Evolutionary conservation across 768 basidiomycete genomes (phyloP).

Genomic region (Fomitopsis serialis): DNA sequence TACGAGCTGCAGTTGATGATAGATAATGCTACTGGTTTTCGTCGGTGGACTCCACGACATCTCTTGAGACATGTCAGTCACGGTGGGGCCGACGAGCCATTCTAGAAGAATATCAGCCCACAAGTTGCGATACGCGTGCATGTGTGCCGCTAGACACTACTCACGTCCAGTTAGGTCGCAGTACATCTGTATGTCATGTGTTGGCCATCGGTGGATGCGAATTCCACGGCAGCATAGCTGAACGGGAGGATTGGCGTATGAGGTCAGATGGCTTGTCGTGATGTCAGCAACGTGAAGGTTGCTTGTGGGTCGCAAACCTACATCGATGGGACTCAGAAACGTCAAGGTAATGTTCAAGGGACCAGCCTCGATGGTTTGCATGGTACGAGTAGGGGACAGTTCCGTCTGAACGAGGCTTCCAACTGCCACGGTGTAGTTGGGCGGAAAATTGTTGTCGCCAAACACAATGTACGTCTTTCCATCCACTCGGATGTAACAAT

Average conservation of each 20-base stretch:
- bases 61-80: too few species aligned
- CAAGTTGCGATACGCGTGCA: background rate
- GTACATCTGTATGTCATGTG: conserved; percentile 32
- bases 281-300: background rate
- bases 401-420: conserved; percentile 9
- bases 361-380: conserved; percentile 28
- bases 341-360: conserved; percentile 30
- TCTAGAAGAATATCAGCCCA: background rate
- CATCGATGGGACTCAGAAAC: conserved; percentile 35
- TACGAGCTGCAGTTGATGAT: conserved; percentile 10
- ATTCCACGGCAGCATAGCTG: conserved; percentile 29
- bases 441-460: background rate
- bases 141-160: too few species aligned
- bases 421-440: conserved; percentile 5
- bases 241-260: conserved; percentile 35
- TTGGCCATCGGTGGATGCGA: conserved; percentile 24
- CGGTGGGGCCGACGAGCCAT: conserved; percentile 3
- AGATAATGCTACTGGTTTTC: conserved; percentile 2
- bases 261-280: conserved; percentile 26
- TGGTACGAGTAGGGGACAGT: conserved; percentile 31
- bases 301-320: conserved; percentile 4
- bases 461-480: conserved; percentile 12
- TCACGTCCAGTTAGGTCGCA: conserved; percentile 34
- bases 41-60: conserved; percentile 7
- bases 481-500: conserved; percentile 12